Base-by-base conservation (phyloP, 441 rosid genomes). In the Euphorbia celastroides region DNA sequence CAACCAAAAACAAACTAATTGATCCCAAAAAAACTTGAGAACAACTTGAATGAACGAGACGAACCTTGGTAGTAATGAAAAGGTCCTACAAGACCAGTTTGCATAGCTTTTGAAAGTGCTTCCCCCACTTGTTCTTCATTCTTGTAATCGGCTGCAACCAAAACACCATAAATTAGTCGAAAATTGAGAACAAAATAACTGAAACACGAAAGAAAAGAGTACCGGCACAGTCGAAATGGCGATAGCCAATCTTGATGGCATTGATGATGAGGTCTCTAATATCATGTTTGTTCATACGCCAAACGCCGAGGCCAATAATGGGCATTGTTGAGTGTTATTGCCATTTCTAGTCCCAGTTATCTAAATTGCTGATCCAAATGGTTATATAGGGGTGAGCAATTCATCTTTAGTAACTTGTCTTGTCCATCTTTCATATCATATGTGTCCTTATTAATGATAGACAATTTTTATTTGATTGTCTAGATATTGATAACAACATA, bases 211-310 rank as follows among this genome's bases (percentile, higher is more conserved):
- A n/a, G n/a, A n/a, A n/a, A 48, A 48, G 54, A 48, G 22, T 75
- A 88, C 95, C 94, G 54, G 98, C 97, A 75, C 98, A 93, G 73
- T 93, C 98, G 69, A 93, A 80, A 78, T 93, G 96, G 80, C 94
- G 94, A 69, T 93, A 93, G 28, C 98, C 98, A 65, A 90, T 72
- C 81, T 88, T 83, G 84, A 93, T 75, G 72, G 98, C 75, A 63
- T 81, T 82, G 64, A 81, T 30, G 76, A 90, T 78, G 64, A 93
- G 96, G 70, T 84, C 89, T 71, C 87, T 83, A 52, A 88, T 69
- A 48, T 70, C 86, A 62, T 88, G 79, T 13, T 65, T 67, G 62
- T 84, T 89, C 97, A 90, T 88, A 9, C 93, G 88, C 93, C 93
- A 90, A 11, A 90, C 94, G 30, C 97, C 97, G 64, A 90, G 82